Evolutionary conservation across 1,139 yeast species (phyloP), one percentile per base, ranked within the genome.

Genomic region (Yamadazyma triangularis): DNA sequence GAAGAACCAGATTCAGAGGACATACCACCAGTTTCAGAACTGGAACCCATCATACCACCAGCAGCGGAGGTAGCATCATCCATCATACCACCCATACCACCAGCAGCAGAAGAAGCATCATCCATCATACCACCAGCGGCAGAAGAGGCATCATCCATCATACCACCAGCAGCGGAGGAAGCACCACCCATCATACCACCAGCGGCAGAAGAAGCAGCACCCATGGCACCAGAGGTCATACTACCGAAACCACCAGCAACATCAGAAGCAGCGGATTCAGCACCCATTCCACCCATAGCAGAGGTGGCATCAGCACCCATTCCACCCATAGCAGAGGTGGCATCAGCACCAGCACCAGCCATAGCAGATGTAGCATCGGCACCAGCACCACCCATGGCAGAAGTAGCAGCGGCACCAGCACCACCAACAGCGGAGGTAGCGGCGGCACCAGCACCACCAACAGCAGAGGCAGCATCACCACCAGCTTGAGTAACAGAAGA

Each of bases 1-100:
- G 11, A 22, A 13, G 35, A 24, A 13, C 39, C 25, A 8, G 48
- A 33, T 4, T 40, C 28, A 10, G 44, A 26, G 10, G 41, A 23
- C 7, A 35, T 27, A 13, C 47, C 29, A 12, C 36, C 24, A 16
- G 39, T 22, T 6, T 31, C 30, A 11, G 42, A 50, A 15, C 60
- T 53, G 47, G 51, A 56, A 51, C 62, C 61, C 65, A 63, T 60
- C 29, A 58, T 51, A 22, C 60, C 54, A 15, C 51, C 31, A 25
- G 36, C 39, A 15, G 26, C 36, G 13, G 31, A 33, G 14, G 35
- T 35, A 23, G 34, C 37, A 31, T 39, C 27, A 16, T 26, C 8
- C 3, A 21, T 13, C 5, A 5, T 15, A 22, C 44, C 30, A 22
- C 38, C 40, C 9, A 18, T 7, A 13, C 41, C 32, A 19, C 38